A percentile compares a stretch with the other conserved stretches of the same genome.
Evolutionary conservation across 257 asterid genomes (phyloP).

Genomic region (Linaria vulgaris): DNA sequence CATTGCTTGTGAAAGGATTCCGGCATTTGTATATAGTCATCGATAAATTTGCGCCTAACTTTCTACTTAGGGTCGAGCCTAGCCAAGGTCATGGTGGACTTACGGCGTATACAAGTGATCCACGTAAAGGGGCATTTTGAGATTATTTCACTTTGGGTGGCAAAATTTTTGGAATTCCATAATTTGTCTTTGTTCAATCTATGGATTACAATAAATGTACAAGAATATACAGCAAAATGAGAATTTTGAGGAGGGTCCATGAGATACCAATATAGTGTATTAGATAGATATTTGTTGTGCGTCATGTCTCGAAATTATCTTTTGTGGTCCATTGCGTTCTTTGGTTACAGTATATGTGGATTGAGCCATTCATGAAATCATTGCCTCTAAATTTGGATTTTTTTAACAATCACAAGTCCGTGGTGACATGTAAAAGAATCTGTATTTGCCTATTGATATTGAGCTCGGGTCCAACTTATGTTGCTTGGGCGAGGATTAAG

Average conservation of each 20-base stretch:
- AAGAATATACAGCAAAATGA: not conserved
- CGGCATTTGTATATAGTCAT: no score
- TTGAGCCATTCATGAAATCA: not conserved
- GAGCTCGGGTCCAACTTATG: not conserved
- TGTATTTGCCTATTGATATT: not conserved
- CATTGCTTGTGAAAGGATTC: no score
- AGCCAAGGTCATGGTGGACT: no score
- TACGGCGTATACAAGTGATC: no score
- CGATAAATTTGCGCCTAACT: no score
- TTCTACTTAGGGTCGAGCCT: no score
- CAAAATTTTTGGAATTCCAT: no score
- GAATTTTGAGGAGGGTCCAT: not conserved
- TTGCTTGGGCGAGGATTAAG: not conserved
- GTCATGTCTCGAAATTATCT: conserved; percentile 18
- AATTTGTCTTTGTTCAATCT: not conserved
- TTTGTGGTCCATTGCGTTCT: conserved; percentile 23
- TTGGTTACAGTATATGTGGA: not conserved
- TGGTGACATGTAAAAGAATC: conserved; percentile 2
- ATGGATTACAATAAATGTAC: not conserved
- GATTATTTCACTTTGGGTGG: no score
- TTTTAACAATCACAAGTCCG: conserved; percentile 12
- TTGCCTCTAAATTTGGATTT: not conserved
- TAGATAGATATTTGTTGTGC: conserved; percentile 4
- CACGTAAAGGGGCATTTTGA: no score
- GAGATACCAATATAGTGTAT: not conserved